These are phyloP conservation scores for Cryptosporidium ryanae DNA, from an alignment of 169 alveolate genomes.

Conservation along the genomic window DNA sequence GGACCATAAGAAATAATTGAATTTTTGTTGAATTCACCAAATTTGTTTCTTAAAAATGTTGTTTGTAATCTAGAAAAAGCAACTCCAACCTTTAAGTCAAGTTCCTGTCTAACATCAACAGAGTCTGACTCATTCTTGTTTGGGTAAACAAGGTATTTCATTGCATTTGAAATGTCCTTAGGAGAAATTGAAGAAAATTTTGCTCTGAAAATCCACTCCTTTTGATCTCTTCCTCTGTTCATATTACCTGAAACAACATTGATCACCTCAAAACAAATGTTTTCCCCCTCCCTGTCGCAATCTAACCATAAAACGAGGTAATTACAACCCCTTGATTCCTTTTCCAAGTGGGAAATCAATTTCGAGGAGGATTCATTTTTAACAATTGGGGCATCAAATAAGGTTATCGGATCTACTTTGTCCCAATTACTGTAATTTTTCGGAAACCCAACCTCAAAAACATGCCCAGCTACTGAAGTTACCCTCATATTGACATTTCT, in stretches of 20 bases:
- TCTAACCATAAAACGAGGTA: slow-evolving; percentile 98
- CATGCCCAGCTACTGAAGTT: slow-evolving; percentile 95
- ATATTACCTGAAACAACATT: slow-evolving; percentile 78
- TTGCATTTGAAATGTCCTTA: slow-evolving; percentile 92
- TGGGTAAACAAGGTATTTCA: slow-evolving; percentile 90
- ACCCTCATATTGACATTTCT: slow-evolving; percentile 81
- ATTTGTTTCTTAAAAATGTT: slow-evolving; percentile 83
- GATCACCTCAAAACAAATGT: slow-evolving; percentile 98
- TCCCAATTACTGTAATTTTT: slow-evolving; percentile 93
- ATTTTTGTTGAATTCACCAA: slow-evolving; percentile 87
- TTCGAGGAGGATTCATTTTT: slow-evolving; percentile 81
- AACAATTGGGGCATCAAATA: slow-evolving; percentile 94
- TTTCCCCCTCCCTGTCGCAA: slow-evolving; percentile 99
- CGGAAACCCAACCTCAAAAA: slow-evolving; percentile 95
- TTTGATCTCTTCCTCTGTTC: slow-evolving; percentile 78
- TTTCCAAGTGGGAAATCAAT: slow-evolving; percentile 89
- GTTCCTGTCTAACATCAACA: slow-evolving; percentile 97
- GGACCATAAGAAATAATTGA: slow-evolving; percentile 95
- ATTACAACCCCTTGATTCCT: slow-evolving; percentile 89
- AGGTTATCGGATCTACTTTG: slow-evolving; percentile 90
- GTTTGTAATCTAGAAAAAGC: slow-evolving; percentile 85
- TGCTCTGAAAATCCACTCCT: slow-evolving; percentile 91
- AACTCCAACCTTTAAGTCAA: slow-evolving; percentile 93
- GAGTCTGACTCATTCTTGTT: slow-evolving; percentile 93
- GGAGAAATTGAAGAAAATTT: slow-evolving; percentile 96